A percentile compares a stretch with the other conserved stretches of the same genome.
phyloP scores from a whole-genome alignment of 352 stramenopile species.

The Phytophthora fragariaefolia region DNA sequence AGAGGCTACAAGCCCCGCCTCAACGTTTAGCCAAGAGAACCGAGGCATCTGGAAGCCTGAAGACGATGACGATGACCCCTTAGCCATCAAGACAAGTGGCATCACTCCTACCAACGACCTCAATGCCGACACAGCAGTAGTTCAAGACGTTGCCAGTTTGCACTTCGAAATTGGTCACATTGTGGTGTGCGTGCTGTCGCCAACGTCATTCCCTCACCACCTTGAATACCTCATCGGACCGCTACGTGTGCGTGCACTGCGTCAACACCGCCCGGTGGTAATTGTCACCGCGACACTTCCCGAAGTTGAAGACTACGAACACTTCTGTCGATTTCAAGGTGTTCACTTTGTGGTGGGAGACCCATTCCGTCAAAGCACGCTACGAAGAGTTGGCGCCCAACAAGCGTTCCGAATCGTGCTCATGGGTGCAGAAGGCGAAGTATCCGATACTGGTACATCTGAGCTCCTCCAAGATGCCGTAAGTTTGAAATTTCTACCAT shows the following conservation, averaged over 20 bases:
- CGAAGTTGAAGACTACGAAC: constrained; percentile 58
- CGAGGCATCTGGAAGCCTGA: constrained; percentile 20
- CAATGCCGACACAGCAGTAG: constrained; percentile 45
- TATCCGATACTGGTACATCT: constrained; percentile 56
- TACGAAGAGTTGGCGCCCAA: constrained; percentile 61
- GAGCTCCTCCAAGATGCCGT: constrained; percentile 80
- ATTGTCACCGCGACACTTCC: constrained; percentile 65
- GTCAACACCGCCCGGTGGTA: constrained; percentile 70
- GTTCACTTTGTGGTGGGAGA: constrained; percentile 78
- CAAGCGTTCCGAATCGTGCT: constrained; percentile 73
- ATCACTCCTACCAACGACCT: constrained; percentile 10
- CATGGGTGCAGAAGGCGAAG: constrained; percentile 73
- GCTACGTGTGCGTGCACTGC: constrained; percentile 71
- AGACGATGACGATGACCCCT: constrained; percentile 24
- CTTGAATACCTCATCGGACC: constrained; percentile 85
- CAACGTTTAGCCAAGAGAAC: constrained; percentile 23
- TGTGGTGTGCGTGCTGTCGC: constrained; percentile 69
- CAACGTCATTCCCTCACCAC: constrained; percentile 70
- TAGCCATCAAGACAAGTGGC: constrained; percentile 19
- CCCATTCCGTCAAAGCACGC: constrained; percentile 58
- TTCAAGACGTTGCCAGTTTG: constrained; percentile 56
- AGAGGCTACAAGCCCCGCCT: constrained; percentile 13
- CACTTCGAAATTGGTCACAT: constrained; percentile 57
- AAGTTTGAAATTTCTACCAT: constrained; percentile 7
- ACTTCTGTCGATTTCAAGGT: constrained; percentile 66